phyloP scores from a whole-genome alignment of 1,284 basidiomycete species.

The Mixia osmundae region DNA sequence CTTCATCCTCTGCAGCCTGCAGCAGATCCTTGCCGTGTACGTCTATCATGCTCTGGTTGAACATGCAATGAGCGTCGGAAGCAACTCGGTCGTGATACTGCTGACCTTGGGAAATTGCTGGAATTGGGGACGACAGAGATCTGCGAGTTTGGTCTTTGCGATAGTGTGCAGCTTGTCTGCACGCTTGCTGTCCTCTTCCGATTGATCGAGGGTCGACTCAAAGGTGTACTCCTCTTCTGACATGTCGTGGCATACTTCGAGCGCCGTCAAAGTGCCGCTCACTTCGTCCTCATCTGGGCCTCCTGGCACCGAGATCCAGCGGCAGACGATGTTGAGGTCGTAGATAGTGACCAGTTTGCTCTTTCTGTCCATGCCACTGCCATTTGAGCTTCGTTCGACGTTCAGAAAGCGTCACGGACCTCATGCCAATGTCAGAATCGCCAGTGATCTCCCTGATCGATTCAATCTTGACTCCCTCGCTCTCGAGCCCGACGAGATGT shows the following conservation, averaged over 20 bases:
- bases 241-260: slow-evolving; percentile 19
- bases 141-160: slow-evolving; percentile 13
- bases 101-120: slow-evolving; percentile 15
- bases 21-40: slow-evolving; percentile 17
- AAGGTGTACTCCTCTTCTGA: slow-evolving; percentile 17
- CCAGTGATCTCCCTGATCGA: slow-evolving; percentile 13
- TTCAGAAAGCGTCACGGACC: slow-evolving; percentile 10
- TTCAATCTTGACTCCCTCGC: slow-evolving; percentile 8
- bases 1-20: slow-evolving; percentile 8
- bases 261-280: slow-evolving; percentile 11
- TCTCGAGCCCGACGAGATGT: slow-evolving; percentile 9
- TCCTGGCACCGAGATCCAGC: slow-evolving; percentile 5
- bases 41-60: slow-evolving; percentile 11
- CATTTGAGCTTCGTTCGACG: background rate
- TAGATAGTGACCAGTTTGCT: slow-evolving; percentile 16
- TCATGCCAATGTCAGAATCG: slow-evolving; percentile 15
- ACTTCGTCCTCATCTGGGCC: slow-evolving; percentile 6
- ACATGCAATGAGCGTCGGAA: background rate
- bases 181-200: slow-evolving; percentile 5
- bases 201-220: slow-evolving; percentile 9
- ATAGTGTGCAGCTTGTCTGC: slow-evolving; percentile 12
- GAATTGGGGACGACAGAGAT: slow-evolving; percentile 14
- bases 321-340: slow-evolving; percentile 12
- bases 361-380: background rate
- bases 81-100: background rate